Base-by-base conservation (phyloP, 805 yeast species). In the Myxozyma monticola region DNA sequence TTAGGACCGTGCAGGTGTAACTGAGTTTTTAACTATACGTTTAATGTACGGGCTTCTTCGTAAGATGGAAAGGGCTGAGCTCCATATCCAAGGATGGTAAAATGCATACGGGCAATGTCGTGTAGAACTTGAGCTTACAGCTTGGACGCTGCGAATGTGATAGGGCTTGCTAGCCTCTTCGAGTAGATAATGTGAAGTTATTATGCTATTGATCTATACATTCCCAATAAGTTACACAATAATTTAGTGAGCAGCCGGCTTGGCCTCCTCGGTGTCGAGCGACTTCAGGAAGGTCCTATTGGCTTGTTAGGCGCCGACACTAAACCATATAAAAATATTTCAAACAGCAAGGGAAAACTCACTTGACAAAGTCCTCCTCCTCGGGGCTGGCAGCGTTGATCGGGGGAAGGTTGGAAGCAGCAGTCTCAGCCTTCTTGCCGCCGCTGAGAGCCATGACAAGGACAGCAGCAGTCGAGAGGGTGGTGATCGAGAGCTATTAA, bases 331-430 rank as follows among this genome's bases (percentile, higher is more conserved):
- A 10, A 28, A 9, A 10, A 9, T 14, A 28, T 28, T 14, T 10
- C 31, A 10, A 28, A 9, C 31, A 9, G 31, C 14, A 10, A 9
- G 17, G n/a, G 8, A 18, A 28, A 31, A 60, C 67, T 51, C 48
- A 65, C 62, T 64, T 54, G 53, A 90, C 84, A 75, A 85, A 90
- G 70, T 84, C 82, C 71, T 87, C 95, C 75, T 90, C 97, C 65
- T 88, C 97, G 61, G 88, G 81, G 43, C 89, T 79, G 49, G 81
- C 70, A 59, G 96, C 95, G 59, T 80, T 79, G 69, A 88, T 78
- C 35, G 82, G 74, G 39, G 93, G 89, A 62, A 73, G 75, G 25
- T 17, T 29, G 56, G 77, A 74, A 63, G 84, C 78, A 60, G 80
- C 75, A 60, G 78, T 75, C 22, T 81, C 71, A 22, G 36, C 37